Conservation (phyloP, 2,329 filamentous ascomycete genomes). For the Cladosporium sp. region DNA sequence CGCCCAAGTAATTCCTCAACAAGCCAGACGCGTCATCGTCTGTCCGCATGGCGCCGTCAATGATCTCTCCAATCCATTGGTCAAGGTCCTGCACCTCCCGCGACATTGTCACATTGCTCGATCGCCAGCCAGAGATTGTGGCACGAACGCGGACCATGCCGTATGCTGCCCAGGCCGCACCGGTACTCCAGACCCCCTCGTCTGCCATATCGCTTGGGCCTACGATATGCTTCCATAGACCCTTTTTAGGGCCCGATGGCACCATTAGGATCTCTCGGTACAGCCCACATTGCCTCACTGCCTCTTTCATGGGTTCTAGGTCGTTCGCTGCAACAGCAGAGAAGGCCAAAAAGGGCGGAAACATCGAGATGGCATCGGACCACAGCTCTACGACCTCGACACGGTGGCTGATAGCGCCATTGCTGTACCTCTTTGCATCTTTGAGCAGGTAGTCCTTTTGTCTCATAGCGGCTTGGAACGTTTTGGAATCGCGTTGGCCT, state of each 20-base stretch:
- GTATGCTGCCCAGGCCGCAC: conserved; percentile 44
- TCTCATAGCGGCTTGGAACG: conserved; percentile 33
- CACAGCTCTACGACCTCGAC: conserved; percentile 39
- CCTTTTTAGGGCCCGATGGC: conserved; percentile 20
- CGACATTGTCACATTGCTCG: conserved; percentile 16
- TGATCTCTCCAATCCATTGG: conserved; percentile 31
- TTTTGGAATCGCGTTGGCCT: conserved; percentile 30
- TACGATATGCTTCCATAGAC: conserved; percentile 43
- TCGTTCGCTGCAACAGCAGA: conserved; percentile 38
- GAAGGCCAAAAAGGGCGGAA: conserved; percentile 45
- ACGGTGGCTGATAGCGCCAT: conserved; percentile 46
- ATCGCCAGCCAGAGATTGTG: conserved; percentile 33
- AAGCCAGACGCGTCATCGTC: conserved; percentile 33
- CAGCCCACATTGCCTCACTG: conserved; percentile 36
- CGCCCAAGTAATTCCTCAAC: conserved; percentile 43
- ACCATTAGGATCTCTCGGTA: conserved; percentile 37
- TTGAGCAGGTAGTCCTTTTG: conserved; percentile 38
- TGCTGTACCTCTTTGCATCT: conserved; percentile 36
- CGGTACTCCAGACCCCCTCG: conserved; percentile 40
- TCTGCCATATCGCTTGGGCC: conserved; percentile 32
- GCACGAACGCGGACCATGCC: conserved; percentile 44
- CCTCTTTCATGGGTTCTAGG: conserved; percentile 29
- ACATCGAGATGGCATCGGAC: conserved; percentile 47
- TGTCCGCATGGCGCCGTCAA: conserved; percentile 31
- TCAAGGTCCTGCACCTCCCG: conserved; percentile 26